phyloP scores from a whole-genome alignment of 163 green algal species.

The Chlorella variabilis region DNA sequence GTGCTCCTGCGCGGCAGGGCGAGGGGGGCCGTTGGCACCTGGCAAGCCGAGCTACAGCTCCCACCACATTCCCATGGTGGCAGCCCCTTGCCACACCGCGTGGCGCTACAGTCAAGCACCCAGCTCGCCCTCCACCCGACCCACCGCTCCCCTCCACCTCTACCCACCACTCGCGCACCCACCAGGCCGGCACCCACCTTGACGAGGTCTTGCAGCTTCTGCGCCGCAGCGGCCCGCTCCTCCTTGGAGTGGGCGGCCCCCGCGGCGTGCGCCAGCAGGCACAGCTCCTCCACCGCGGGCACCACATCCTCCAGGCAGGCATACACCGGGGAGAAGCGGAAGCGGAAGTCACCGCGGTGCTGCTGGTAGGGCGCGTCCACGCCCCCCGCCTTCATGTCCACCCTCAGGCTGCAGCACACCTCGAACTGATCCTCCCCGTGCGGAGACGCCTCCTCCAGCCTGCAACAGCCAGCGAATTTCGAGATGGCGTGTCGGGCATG shows the following conservation, averaged over 20 bases:
- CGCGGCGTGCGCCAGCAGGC: conserved; percentile 14
- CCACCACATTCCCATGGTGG: no score
- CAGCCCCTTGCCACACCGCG: no score
- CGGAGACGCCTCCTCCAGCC: conserved; percentile 13
- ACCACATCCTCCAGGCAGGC: conserved; percentile 66
- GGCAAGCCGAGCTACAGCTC: no score
- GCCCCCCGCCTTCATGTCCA: conserved; percentile 71
- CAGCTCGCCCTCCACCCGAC: conserved; percentile 45
- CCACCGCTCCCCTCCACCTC: no score
- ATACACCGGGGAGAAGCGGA: conserved; percentile 73
- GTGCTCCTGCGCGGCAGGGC: conserved; percentile 15
- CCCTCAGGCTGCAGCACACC: conserved; percentile 35
- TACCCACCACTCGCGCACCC: background rate
- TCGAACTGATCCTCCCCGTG: conserved; percentile 36
- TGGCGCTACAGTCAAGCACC: no score
- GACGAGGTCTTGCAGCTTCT: conserved; percentile 26
- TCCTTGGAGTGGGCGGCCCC: conserved; percentile 17
- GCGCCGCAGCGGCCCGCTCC: background rate
- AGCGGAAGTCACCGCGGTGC: conserved; percentile 40
- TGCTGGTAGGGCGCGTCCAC: conserved; percentile 79
- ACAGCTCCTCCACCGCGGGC: conserved; percentile 53
- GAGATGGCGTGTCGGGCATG: no score
- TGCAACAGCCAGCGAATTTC: background rate
- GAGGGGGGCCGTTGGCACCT: no score
- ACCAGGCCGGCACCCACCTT: conserved; percentile 29